These are phyloP conservation scores for Lotmaria passim DNA, from an alignment of 208 protist genomes.

Conservation along the genomic window DNA sequence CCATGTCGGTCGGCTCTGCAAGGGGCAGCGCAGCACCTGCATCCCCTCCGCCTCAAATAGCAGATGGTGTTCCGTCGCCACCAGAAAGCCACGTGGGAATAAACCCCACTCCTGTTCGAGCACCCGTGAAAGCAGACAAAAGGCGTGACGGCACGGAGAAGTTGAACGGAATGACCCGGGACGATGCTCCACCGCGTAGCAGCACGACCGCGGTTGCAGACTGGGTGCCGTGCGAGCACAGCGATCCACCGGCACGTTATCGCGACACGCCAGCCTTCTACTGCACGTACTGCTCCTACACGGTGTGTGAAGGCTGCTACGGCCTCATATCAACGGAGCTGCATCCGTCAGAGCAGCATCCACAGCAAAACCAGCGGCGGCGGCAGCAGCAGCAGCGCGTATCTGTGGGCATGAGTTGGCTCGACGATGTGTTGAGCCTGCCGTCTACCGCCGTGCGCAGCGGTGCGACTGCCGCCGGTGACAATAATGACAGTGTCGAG, in stretches of 20 bases:
- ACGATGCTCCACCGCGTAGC: too few species aligned
- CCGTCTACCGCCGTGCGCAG: conserved; percentile 18
- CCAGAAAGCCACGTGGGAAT: too few species aligned
- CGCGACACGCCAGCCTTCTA: conserved; percentile 66
- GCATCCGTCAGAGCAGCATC: not conserved
- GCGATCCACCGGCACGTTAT: conserved; percentile 55
- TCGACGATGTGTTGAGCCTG: conserved; percentile 20
- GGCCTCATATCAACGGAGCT: not conserved
- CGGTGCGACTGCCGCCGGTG: not conserved
- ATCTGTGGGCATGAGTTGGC: conserved; percentile 17
- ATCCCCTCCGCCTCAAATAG: too few species aligned
- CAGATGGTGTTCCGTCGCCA: too few species aligned
- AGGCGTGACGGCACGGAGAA: too few species aligned
- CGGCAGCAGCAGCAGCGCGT: not conserved
- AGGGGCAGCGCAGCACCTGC: too few species aligned
- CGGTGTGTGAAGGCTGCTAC: conserved; percentile 69
- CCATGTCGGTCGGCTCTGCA: not conserved
- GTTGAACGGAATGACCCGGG: not conserved
- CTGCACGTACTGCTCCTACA: conserved; percentile 87
- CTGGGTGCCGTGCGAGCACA: conserved; percentile 53
- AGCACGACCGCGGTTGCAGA: not conserved
- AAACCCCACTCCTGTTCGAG: too few species aligned
- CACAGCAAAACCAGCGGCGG: not conserved
- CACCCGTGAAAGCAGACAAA: too few species aligned
- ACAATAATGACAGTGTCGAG: not conserved